phyloP scores from a whole-genome alignment of 1,284 basidiomycete species.

The Kwoniella shivajii region DNA sequence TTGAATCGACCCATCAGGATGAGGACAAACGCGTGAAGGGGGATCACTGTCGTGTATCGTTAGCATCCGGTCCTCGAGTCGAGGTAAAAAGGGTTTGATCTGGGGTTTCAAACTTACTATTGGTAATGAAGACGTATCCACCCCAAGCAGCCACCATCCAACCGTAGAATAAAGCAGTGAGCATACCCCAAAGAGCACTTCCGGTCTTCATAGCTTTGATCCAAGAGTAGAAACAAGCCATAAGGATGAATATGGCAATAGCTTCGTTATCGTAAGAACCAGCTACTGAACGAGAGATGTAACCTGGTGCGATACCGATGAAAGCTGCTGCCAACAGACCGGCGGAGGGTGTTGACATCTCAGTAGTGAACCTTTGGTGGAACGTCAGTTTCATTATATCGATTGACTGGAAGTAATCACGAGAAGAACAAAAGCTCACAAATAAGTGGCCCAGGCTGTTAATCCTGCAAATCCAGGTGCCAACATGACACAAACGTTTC shows the following conservation, averaged over 20 bases:
- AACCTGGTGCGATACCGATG: constrained; percentile 93
- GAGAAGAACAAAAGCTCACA: constrained; percentile 60
- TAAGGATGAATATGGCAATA: constrained; percentile 98
- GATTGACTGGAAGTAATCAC: too few species aligned
- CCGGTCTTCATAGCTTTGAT: constrained; percentile 95
- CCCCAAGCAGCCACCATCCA: constrained; percentile 99
- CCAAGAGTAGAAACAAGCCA: constrained; percentile 98
- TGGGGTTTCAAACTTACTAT: constrained; percentile 65
- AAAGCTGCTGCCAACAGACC: constrained; percentile 97
- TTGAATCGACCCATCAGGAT: constrained; percentile 97
- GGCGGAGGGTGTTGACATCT: constrained; percentile 90
- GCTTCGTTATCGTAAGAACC: constrained; percentile 99
- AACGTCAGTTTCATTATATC: background rate
- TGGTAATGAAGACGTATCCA: constrained; percentile 99
- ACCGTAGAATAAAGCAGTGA: constrained; percentile 95
- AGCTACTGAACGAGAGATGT: constrained; percentile 98
- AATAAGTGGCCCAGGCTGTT: constrained; percentile 96
- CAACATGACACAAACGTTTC: constrained; percentile 94
- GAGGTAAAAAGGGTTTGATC: background rate
- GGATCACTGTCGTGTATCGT: constrained; percentile 67
- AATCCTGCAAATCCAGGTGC: constrained; percentile 96
- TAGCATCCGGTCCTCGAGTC: background rate
- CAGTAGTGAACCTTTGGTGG: constrained; percentile 78
- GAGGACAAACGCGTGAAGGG: constrained; percentile 88
- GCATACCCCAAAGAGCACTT: constrained; percentile 85